Percentiles rank a stretch among this genome's conserved stretches.
Conservation (phyloP, 805 yeast genomes). For the Sugiyamaella americana region DNA sequence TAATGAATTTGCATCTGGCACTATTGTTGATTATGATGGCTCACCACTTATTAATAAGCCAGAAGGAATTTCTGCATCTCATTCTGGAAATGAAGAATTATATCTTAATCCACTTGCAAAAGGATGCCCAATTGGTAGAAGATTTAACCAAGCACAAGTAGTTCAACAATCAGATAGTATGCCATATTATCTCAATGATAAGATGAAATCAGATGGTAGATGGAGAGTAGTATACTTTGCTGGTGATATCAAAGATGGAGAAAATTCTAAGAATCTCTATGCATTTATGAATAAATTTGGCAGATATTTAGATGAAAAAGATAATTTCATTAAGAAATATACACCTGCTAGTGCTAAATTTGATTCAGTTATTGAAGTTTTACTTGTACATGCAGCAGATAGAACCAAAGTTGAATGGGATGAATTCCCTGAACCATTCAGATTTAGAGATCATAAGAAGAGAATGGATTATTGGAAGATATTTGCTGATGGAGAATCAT, state of each 20-base stretch:
- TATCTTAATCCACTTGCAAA: conserved; percentile 18
- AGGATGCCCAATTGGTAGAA: conserved; percentile 27
- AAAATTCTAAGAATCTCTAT: neutral
- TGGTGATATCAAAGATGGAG: conserved; percentile 24
- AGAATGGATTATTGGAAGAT: conserved; percentile 31
- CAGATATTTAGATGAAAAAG: conserved; percentile 22
- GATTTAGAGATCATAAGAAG: conserved; percentile 22
- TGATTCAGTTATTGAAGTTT: conserved; percentile 29
- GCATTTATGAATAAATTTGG: conserved; percentile 17
- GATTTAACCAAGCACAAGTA: conserved; percentile 25
- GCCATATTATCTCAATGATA: conserved; percentile 25
- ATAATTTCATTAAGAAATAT: conserved; percentile 17
- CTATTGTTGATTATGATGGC: conserved; percentile 27
- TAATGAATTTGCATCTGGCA: conserved; percentile 30
- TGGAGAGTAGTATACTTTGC: conserved; percentile 29
- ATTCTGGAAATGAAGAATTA: neutral
- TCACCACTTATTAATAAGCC: conserved; percentile 19
- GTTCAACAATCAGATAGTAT: conserved; percentile 26
- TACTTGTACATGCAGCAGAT: conserved; percentile 25
- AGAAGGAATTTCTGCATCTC: neutral
- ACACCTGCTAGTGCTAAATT: conserved; percentile 27
- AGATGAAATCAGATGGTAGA: conserved; percentile 29
- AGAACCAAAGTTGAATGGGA: conserved; percentile 22
- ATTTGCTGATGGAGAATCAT: conserved; percentile 25
- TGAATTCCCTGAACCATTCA: conserved; percentile 28